Base-by-base conservation (phyloP, 441 rosid genomes). In the Gossypium gossypioides region DNA sequence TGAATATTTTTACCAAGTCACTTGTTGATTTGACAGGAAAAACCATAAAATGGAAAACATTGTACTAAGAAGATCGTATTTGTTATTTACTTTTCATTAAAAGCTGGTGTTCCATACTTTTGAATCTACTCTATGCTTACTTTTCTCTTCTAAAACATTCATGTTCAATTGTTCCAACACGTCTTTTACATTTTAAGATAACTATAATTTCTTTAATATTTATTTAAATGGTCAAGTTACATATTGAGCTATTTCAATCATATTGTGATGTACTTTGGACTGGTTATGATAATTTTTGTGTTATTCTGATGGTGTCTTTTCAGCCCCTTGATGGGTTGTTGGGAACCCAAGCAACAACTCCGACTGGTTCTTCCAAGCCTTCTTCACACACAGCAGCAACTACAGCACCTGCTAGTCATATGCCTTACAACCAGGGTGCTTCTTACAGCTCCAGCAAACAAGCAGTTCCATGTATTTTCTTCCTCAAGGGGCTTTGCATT, bases 251-350 rank as follows among this genome's bases (percentile, higher is more conserved):
- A 59, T 59, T 59, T 27, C 42, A 59, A 0, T 19, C 18, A 27
- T 1, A 15, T 2, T 25, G 42, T 27, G 21, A 6, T 59, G 18
- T 59, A n/a, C 19, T 3, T 27, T 24, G 21, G 64, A 59, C 42
- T 27, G 16, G 64, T 27, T 27, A 8, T 59, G 19, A n/a, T n/a
- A 27, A 59, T 6, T 18, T 18, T 34, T 8, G 10, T 61, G 24
- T 61, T 4, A 15, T 56, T 16, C 54, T 78, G 7, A 24, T 58
- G 22, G 54, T 76, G 16, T 52, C 22, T n/a, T 82, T 79, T 73
- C 86, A 93, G 98, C 97, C 97, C 46, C 92, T 93, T 72, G 98
- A 92, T 80, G 91, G 89, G 29, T 83, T 91, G 85, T 74, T 87
- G 76, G 98, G 92, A 75, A 76, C 77, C 29, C 90, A 85, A 81